Conservation (phyloP, 23 red algal genomes). For the Agarophyton chilense region DNA sequence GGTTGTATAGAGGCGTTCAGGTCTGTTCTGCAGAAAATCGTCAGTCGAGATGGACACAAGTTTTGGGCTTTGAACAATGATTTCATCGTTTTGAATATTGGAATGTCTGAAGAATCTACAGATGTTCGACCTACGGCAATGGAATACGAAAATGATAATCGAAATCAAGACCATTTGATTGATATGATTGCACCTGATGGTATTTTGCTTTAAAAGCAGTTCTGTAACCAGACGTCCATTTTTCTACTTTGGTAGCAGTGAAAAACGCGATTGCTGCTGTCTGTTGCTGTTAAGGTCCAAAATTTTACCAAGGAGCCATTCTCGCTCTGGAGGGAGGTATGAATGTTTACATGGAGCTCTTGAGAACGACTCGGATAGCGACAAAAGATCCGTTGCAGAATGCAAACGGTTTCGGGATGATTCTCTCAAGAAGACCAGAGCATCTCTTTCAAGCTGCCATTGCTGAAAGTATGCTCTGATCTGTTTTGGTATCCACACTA, state of each 20-base stretch:
- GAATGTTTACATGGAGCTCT: constrained; percentile 5
- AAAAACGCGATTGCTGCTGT: constrained; percentile 7
- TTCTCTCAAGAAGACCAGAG: constrained; percentile 42
- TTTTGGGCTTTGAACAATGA: not conserved
- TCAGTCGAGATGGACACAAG: constrained; percentile 1
- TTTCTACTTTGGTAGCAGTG: not conserved
- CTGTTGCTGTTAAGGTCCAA: not conserved
- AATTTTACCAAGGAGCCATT: constrained; percentile 1
- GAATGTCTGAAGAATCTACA: not conserved
- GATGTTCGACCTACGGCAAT: not conserved
- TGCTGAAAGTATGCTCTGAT: constrained; percentile 1
- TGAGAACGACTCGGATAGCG: not conserved
- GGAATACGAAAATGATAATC: constrained; percentile 1
- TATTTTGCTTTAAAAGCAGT: not conserved
- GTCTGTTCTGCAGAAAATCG: not conserved
- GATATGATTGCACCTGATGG: not conserved
- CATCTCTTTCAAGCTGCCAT: constrained; percentile 1
- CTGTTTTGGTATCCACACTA: constrained; percentile 6
- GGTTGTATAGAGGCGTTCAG: constrained; percentile 38
- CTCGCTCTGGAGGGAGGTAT: not conserved
- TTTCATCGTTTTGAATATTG: not conserved
- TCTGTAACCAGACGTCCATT: not conserved
- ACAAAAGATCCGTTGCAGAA: constrained; percentile 17
- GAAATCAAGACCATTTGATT: not conserved
- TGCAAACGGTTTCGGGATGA: constrained; percentile 48